A percentile compares a stretch with the other conserved stretches of the same genome.
These are phyloP conservation scores for Mycena indigotica DNA, from an alignment of 768 basidiomycete species.

Conservation along the genomic window DNA sequence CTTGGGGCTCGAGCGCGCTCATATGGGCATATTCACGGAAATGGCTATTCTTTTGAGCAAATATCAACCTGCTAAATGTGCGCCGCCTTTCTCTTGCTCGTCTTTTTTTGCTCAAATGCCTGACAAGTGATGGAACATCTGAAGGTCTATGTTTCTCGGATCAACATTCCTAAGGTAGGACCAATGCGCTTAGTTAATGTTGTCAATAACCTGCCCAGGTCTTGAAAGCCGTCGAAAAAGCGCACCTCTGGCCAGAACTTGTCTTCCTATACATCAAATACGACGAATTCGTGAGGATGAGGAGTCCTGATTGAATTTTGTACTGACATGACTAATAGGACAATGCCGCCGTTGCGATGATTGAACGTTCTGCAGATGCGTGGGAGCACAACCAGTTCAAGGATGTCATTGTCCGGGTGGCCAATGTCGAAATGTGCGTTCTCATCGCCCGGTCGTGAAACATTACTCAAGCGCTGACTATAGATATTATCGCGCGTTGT, in stretches of 20 bases:
- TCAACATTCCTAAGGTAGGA: slow-evolving; percentile 92
- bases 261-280: slow-evolving; percentile 99
- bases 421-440: slow-evolving; percentile 93
- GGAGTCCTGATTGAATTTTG: no score
- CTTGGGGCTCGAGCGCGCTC: slow-evolving; percentile 93
- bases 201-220: slow-evolving; percentile 51
- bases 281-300: slow-evolving; percentile 86
- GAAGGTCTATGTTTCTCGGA: slow-evolving; percentile 91
- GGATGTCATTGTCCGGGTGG: slow-evolving; percentile 93
- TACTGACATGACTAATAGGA: slow-evolving; percentile 51
- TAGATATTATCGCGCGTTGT: slow-evolving; percentile 93
- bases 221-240: slow-evolving; percentile 93
- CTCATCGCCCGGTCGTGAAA: background rate
- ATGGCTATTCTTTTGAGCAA: slow-evolving; percentile 91
- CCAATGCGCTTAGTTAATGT: background rate
- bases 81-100: slow-evolving; percentile 31
- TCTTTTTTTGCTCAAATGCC: slow-evolving; percentile 5
- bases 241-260: slow-evolving; percentile 97
- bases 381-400: slow-evolving; percentile 99
- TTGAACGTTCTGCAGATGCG: slow-evolving; percentile 95
- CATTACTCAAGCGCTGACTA: slow-evolving; percentile 9
- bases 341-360: slow-evolving; percentile 98
- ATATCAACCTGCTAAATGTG: slow-evolving; percentile 90
- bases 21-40: slow-evolving; percentile 99
- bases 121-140: slow-evolving; percentile 94